Base-by-base conservation (phyloP, 768 basidiomycete genomes). In the Hygrocybe coccinea region DNA sequence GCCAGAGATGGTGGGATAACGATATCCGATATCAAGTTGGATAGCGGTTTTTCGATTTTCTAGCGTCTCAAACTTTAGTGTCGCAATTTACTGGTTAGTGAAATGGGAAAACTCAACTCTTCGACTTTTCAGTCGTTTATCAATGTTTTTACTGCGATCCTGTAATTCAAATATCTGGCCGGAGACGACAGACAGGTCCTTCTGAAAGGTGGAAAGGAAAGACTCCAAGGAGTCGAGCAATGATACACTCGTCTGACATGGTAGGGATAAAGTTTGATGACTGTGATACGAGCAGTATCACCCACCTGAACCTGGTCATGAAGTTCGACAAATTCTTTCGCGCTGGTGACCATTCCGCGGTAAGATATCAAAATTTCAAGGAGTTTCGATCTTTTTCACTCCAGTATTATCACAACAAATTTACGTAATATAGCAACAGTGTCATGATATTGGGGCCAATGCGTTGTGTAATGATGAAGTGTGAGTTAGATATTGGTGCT, bases 131-230 rank as follows among this genome's bases (percentile, higher is more conserved):
- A 98, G 78, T 56, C 87, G 82, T 57, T 81, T 82, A 60, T 98
- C 97, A 15, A 98, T 97, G 39, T 89, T 89, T 60, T 89, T 88
- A 67, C 92, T 95, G 34, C 91, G 80, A 60, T 84, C 82, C 65
- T 98, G 97, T 21, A 99, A 77, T 59, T 97, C 92, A 1, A 91
- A 89, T 67, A 99, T 95, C 68, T 99, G 95, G 2, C 93, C 91
- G 2, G 97, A 97, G 9, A 98, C 97, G 1, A 87, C 86, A 5
- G 92, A 89, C 19, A 99, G 78, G 69, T 99, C 95, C 62, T 79
- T 87, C 70, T 97, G 95, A 65, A 99, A 99, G 0, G 91, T 97
- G 2, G 92, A 93, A 10, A 99, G 79, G 69, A 98, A 98, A 1
- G 84, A 79, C 61, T 97, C 87, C 2, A 99, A 79, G 1, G 91